These are phyloP conservation scores for Thalassiosira hispida DNA, from an alignment of 352 stramenopile genomes.

Conservation along the genomic window DNA sequence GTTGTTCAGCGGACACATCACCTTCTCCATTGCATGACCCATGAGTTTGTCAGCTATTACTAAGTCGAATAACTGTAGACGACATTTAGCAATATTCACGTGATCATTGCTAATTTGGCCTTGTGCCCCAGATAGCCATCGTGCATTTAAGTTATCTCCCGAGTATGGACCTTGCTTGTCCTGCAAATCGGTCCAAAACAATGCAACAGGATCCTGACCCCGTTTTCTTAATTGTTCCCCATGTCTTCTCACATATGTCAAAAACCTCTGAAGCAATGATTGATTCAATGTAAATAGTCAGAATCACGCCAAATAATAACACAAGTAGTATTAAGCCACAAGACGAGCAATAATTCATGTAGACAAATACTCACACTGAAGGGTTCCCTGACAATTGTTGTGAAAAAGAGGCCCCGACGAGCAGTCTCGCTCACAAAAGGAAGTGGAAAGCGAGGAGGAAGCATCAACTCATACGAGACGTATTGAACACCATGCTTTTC, in stretches of 20 bases:
- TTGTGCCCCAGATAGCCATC: conserved; percentile 42
- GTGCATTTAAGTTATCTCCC: conserved; percentile 49
- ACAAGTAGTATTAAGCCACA: too few species aligned
- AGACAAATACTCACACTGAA: conserved; percentile 19
- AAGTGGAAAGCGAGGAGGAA: conserved; percentile 49
- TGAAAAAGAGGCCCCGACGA: conserved; percentile 46
- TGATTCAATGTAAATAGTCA: not conserved
- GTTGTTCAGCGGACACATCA: conserved; percentile 51
- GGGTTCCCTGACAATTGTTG: conserved; percentile 51
- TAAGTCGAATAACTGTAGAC: conserved; percentile 57
- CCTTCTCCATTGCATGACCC: conserved; percentile 41
- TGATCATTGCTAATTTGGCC: conserved; percentile 34
- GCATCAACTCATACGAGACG: conserved; percentile 53
- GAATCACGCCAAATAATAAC: not conserved
- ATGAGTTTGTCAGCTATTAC: conserved; percentile 47
- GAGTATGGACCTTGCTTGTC: conserved; percentile 24
- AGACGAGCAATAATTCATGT: not conserved
- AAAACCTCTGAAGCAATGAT: conserved; percentile 14
- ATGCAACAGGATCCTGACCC: not conserved
- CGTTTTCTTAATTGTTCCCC: not conserved
- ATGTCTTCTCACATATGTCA: conserved; percentile 24
- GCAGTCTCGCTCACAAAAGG: conserved; percentile 47
- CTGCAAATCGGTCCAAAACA: conserved; percentile 46
- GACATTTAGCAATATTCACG: conserved; percentile 61
- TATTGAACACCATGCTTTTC: conserved; percentile 51